Percentiles rank a stretch among this genome's conserved stretches.
These are phyloP conservation scores for Pythium angustatum DNA, from an alignment of 352 stramenopile genomes.

Conservation along the genomic window DNA sequence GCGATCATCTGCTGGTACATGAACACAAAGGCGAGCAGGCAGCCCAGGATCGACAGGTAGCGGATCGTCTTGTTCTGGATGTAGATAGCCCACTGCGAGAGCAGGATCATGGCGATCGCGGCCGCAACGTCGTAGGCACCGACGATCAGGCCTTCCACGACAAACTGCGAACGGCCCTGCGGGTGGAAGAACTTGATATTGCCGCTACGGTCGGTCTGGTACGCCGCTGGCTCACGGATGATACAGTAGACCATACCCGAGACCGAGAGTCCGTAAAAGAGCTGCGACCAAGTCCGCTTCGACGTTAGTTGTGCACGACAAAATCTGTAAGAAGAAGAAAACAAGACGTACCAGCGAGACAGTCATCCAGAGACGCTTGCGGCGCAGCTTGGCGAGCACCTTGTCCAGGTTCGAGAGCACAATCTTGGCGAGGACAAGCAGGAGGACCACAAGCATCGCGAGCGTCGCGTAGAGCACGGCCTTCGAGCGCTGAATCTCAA, in stretches of 20 bases:
- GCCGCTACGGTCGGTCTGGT: slow-evolving; percentile 67
- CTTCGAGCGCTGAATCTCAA: slow-evolving; percentile 73
- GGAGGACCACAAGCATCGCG: slow-evolving; percentile 29
- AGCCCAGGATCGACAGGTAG: slow-evolving; percentile 56
- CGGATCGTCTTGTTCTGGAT: slow-evolving; percentile 58
- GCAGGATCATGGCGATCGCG: slow-evolving; percentile 71
- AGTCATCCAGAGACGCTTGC: slow-evolving; percentile 86
- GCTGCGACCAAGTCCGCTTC: slow-evolving; percentile 27
- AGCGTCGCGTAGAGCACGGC: slow-evolving; percentile 57
- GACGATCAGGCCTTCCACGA: slow-evolving; percentile 83
- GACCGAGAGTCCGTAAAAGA: slow-evolving; percentile 87
- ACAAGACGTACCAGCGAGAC: slow-evolving; percentile 62
- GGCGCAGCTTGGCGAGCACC: slow-evolving; percentile 68
- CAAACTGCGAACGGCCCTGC: slow-evolving; percentile 79
- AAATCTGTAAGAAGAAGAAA: background rate
- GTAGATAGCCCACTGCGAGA: slow-evolving; percentile 85
- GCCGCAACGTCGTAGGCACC: slow-evolving; percentile 67
- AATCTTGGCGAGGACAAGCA: slow-evolving; percentile 55
- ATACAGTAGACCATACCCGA: slow-evolving; percentile 91
- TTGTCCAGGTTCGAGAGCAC: slow-evolving; percentile 68
- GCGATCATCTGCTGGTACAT: slow-evolving; percentile 86
- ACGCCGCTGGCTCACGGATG: slow-evolving; percentile 82
- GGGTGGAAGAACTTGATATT: slow-evolving; percentile 89
- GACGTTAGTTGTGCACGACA: background rate
- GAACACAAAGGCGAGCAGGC: slow-evolving; percentile 68